Evolutionary conservation across 2,329 filamentous ascomycete genomes (phyloP).

Genomic region (Pyrenochaeta sp.): DNA sequence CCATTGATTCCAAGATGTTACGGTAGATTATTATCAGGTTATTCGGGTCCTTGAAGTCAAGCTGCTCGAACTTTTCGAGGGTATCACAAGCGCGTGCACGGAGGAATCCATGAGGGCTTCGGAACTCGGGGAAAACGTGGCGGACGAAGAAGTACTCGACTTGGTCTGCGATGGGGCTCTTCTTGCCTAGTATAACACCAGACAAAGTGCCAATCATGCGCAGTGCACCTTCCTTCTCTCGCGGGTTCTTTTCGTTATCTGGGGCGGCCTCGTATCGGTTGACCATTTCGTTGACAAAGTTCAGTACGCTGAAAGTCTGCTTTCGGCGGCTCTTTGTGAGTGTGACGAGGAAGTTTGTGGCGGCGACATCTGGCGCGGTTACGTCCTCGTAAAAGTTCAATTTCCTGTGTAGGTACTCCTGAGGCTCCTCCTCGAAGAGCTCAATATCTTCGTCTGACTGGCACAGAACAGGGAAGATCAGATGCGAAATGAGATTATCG

Average conservation of each 20-base stretch:
- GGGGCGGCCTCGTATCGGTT: constrained; percentile 88
- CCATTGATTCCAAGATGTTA: constrained; percentile 96
- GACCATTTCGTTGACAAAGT: constrained; percentile 94
- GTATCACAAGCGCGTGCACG: constrained; percentile 96
- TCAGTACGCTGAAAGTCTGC: constrained; percentile 92
- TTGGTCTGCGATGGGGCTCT: constrained; percentile 96
- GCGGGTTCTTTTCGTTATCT: constrained; percentile 89
- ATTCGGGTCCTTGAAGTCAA: constrained; percentile 95
- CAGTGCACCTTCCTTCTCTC: constrained; percentile 95
- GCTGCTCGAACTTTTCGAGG: constrained; percentile 95
- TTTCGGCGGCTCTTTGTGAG: constrained; percentile 94
- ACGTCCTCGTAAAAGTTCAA: constrained; percentile 98
- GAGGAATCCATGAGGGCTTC: constrained; percentile 88
- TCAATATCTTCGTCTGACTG: constrained; percentile 91
- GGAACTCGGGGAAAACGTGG: constrained; percentile 98
- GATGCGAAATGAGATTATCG: constrained; percentile 90
- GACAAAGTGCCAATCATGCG: constrained; percentile 97
- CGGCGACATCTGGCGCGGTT: constrained; percentile 91
- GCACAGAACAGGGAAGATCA: constrained; percentile 95
- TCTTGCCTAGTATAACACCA: constrained; percentile 94
- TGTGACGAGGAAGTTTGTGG: constrained; percentile 94
- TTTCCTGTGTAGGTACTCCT: constrained; percentile 96
- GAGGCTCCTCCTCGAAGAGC: constrained; percentile 91
- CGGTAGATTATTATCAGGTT: constrained; percentile 97
- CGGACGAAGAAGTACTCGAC: constrained; percentile 98